Evolutionary conservation across 2,329 filamentous ascomycete genomes (phyloP).

Genomic region (Talaromyces marneffei): DNA sequence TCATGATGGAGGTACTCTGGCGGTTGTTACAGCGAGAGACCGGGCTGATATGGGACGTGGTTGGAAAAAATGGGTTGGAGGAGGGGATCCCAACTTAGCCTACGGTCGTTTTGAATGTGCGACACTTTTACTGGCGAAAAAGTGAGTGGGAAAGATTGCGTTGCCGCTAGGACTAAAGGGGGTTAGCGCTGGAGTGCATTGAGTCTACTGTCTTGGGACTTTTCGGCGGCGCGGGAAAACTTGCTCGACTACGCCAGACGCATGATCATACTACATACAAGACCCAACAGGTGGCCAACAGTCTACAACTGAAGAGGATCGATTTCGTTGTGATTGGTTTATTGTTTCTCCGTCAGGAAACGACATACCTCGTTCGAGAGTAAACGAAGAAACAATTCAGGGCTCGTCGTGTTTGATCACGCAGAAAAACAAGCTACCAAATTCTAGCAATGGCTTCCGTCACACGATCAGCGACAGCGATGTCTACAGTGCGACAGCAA

Average conservation of each 20-base stretch:
- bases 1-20: conserved; percentile 37
- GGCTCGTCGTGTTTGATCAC: neutral
- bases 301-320: neutral
- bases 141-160: conserved; percentile 28
- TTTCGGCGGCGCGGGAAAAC: conserved; percentile 12
- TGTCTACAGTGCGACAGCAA: conserved; percentile 33
- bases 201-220: conserved; percentile 1
- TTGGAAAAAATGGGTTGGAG: conserved; percentile 14
- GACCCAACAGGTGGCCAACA: neutral
- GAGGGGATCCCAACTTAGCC: conserved; percentile 12
- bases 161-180: conserved; percentile 27
- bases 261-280: neutral
- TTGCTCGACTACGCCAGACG: neutral
- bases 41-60: conserved; percentile 14
- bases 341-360: neutral
- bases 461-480: conserved; percentile 24
- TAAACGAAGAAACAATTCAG: neutral
- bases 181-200: conserved; percentile 17
- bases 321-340: neutral
- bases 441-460: conserved; percentile 10
- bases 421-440: neutral
- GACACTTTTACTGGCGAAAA: conserved; percentile 26
- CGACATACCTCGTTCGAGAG: neutral
- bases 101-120: conserved; percentile 20
- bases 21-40: conserved; percentile 18